A percentile compares a stretch with the other conserved stretches of the same genome.
phyloP scores from a whole-genome alignment of 2,329 filamentous ascomycete genomes.

The Pestalotiopsis sp. region DNA sequence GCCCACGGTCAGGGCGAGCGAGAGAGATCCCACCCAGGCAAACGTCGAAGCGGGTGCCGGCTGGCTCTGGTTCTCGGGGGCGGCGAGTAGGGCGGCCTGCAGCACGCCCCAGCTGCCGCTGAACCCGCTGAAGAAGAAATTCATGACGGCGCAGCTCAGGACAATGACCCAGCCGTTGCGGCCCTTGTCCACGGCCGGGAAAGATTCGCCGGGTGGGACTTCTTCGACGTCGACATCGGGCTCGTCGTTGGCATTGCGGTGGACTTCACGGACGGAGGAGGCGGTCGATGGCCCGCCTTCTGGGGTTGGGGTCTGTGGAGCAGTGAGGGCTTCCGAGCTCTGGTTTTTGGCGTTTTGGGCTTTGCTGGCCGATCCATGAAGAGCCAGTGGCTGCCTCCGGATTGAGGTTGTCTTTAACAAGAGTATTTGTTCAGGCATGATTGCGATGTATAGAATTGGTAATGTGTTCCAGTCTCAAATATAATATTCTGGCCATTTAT shows the following conservation, averaged over 20 bases:
- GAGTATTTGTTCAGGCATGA: neutral
- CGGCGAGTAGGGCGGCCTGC: conserved; percentile 22
- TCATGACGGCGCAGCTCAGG: neutral
- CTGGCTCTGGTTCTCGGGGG: neutral
- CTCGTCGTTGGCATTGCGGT: neutral
- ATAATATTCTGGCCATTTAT: neutral
- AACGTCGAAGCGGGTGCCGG: neutral
- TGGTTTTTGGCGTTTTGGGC: neutral
- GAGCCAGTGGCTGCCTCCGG: neutral
- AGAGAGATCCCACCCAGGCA: conserved; percentile 17
- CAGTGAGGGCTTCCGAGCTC: neutral
- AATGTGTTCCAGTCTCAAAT: neutral
- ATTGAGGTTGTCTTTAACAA: neutral
- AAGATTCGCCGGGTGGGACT: neutral
- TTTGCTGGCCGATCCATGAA: neutral
- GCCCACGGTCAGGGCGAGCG: conserved; percentile 20
- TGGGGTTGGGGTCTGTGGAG: neutral
- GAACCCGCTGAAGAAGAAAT: conserved; percentile 32
- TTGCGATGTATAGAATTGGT: neutral
- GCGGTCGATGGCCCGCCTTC: neutral
- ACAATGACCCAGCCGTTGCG: conserved; percentile 7
- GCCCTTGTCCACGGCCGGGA: neutral
- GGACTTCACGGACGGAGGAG: neutral
- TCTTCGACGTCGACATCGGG: neutral
- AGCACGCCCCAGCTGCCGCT: conserved; percentile 28